phyloP scores from a whole-genome alignment of 73 alveolate species.

The Urostyla sp. region DNA sequence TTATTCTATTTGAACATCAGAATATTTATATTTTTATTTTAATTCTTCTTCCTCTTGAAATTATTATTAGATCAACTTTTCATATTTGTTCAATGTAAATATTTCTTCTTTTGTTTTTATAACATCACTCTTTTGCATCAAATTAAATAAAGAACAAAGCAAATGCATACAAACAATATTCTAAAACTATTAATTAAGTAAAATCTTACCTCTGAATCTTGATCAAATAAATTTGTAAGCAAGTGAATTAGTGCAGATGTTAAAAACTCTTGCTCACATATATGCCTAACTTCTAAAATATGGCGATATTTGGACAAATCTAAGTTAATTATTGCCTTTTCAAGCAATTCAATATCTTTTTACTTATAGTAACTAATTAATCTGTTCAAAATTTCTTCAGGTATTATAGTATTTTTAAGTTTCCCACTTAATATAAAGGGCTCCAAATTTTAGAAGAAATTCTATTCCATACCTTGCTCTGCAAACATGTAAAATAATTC shows the following conservation, averaged over 20 bases:
- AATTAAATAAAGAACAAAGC: slow-evolving; percentile 29
- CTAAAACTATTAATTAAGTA: not conserved
- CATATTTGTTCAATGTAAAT: slow-evolving; percentile 1
- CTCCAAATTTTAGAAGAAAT: slow-evolving; percentile 54
- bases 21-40: too few relatives aligned
- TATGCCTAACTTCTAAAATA: slow-evolving; percentile 55
- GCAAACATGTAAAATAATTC: slow-evolving; percentile 60
- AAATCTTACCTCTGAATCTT: slow-evolving; percentile 50
- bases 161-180: slow-evolving; percentile 54
- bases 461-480: slow-evolving; percentile 55
- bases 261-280: slow-evolving; percentile 58
- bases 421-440: slow-evolving; percentile 64
- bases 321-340: slow-evolving; percentile 42
- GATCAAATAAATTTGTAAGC: slow-evolving; percentile 45
- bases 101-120: slow-evolving; percentile 25
- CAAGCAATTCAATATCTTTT: slow-evolving; percentile 54
- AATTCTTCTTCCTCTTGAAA: slow-evolving; percentile 9
- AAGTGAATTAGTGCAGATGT: slow-evolving; percentile 49
- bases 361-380: slow-evolving; percentile 45
- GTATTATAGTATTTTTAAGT: slow-evolving; percentile 53
- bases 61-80: not conserved
- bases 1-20: too few relatives aligned
- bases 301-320: slow-evolving; percentile 34
- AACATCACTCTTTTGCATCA: slow-evolving; percentile 40
- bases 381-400: slow-evolving; percentile 43